Base-by-base conservation (phyloP, 495 filamentous ascomycete genomes). In the Penicilliopsis zonata region DNA sequence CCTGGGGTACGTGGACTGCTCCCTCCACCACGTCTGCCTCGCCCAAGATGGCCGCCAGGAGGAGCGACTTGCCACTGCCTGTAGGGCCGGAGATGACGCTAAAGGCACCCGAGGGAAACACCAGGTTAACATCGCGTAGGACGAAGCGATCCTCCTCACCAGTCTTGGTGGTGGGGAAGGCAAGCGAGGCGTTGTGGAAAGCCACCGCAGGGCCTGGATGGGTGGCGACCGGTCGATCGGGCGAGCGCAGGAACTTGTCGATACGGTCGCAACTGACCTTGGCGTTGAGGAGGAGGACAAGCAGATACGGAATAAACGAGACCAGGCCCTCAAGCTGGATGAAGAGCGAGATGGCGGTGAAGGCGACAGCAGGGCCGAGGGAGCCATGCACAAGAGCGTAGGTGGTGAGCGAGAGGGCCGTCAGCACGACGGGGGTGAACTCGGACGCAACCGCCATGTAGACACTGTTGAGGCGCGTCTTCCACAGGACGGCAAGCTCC, bases 271-370 rank as follows among this genome's bases (percentile, higher is more conserved):
- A 50, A n/a, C 78, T 82, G 5, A 87, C 68, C 55, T 74, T 77
- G 0, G 82, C 76, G 38, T 93, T 82, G 27, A 70, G 53, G 0
- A 66, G 50, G 42, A 79, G 67, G 1, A 82, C 78, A 5, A 73
- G 76, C 9, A 87, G 55, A 38, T 86, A 81, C 2, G 84, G 84
- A 21, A 90, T 52, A 15, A 81, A 59, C 4, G 76, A 71, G 2
- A 93, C 52, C 0, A 75, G 73, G 17, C 71, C 60, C 47, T 90
- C 84, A 24, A 93, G 66, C 8, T 67, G 61, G 22, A 64, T 69
- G 52, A 92, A 87, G 19, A 93, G 59, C 2, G 76, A 69, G 25
- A 93, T 65, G 31, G 80, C 74, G 10, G 86, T 86, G 40, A 93
- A 93, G 2, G 85, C 85, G 10, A 86, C 72, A 0, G 82, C 83